Base-by-base conservation (phyloP, 1,284 basidiomycete species). In the Gastroboletus turbinatus region DNA sequence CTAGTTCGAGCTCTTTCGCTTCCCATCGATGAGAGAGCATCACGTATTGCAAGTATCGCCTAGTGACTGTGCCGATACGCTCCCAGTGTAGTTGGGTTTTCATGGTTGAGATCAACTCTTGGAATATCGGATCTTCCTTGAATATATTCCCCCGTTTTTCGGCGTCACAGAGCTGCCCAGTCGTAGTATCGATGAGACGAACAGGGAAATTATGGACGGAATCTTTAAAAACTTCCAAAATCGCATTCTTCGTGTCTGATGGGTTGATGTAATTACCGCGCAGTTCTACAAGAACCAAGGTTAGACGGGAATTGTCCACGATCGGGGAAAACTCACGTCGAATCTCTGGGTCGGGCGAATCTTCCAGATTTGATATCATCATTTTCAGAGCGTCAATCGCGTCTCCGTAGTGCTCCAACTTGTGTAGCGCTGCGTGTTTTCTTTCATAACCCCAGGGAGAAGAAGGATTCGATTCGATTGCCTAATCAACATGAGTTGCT, bases 21-120 rank as follows among this genome's bases (percentile, higher is more conserved):
- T 46, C 62, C 66, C 66, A 67, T 45, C 61, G 55, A 44, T 67
- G 66, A 13, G 66, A 67, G 14, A 67, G 55, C 64, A 67, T 67
- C 19, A 58, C 60, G 19, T 65, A 69, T 59, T 27, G 53, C 17
- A 60, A 57, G 40, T 57, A 69, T 23, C 2, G 36, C 8, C 7
- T 44, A 0, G 46, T 66, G 25, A 52, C 33, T 1, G 40, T 14
- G 3, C 53, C 25, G 27, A 67, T 52, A 29, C 30, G 61, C 4
- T 56, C 43, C 16, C 3, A 27, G 21, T 62, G 32, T 38, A 48
- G 19, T 16, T 56, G 44, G 0, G 45, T 66, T 5, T 50, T 53
- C 55, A 54, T 56, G 17, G 63, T 64, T 19, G 65, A 66, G 10
- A 66, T 30, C 47, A 66, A 33, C n/a, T 67, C 48, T 33, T 54